Evolutionary conservation across 2,329 filamentous ascomycete species (phyloP).

Genomic region (Pseudogymnoascus sp.): DNA sequence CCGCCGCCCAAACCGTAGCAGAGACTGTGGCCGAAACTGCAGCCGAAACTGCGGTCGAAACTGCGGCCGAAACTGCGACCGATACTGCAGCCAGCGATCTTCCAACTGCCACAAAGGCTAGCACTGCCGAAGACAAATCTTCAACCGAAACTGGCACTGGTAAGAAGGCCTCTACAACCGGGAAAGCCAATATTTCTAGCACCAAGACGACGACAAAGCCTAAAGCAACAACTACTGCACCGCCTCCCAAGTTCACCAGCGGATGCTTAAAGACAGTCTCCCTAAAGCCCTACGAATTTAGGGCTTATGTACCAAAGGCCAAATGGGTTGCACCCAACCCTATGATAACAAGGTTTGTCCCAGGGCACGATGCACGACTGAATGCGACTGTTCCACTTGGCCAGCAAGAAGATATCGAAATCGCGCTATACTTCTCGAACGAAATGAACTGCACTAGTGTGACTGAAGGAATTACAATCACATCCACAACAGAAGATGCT

Average conservation of each 20-base stretch:
- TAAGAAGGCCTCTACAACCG: slow-evolving; percentile 1
- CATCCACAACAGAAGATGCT: slow-evolving; percentile 46
- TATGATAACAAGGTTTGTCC: slow-evolving; percentile 50
- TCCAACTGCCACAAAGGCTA: not conserved
- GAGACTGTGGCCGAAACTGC: not conserved
- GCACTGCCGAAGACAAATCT: not conserved
- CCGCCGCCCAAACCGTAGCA: not conserved
- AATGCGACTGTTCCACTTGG: slow-evolving; percentile 35
- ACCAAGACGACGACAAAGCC: not conserved
- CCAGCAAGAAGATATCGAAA: slow-evolving; percentile 23
- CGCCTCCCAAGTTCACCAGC: not conserved
- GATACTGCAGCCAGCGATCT: not conserved
- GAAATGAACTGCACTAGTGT: slow-evolving; percentile 54
- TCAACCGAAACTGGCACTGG: not conserved
- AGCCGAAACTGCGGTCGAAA: not conserved
- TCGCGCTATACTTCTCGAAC: slow-evolving; percentile 53
- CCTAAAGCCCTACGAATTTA: slow-evolving; percentile 48
- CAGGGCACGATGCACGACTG: slow-evolving; percentile 50
- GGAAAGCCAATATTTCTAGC: not conserved
- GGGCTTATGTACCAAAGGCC: slow-evolving; percentile 49
- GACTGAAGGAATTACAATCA: slow-evolving; percentile 42
- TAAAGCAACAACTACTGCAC: not conserved
- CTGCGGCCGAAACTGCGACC: not conserved
- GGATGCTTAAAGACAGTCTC: slow-evolving; percentile 43
- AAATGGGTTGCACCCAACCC: slow-evolving; percentile 47